These are phyloP conservation scores for Tetrahymena malaccensis DNA, from an alignment of 73 alveolate species.

Conservation along the genomic window DNA sequence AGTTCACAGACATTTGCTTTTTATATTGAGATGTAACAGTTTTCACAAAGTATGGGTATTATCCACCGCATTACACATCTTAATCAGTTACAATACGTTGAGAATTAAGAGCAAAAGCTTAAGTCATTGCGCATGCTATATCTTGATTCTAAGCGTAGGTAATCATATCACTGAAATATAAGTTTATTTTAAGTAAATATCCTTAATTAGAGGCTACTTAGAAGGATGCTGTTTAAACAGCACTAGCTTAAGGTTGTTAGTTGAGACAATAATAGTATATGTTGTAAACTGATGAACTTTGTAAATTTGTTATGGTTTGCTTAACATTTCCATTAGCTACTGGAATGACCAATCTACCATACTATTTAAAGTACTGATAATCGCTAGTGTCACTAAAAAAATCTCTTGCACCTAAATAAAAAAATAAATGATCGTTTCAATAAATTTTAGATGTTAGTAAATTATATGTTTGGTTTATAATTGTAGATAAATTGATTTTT, in stretches of 20 bases:
- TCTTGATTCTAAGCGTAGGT: neutral
- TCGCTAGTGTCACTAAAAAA: neutral
- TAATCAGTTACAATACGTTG: neutral
- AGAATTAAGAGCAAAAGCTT: neutral
- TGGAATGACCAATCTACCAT: neutral
- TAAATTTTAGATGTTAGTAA: no score
- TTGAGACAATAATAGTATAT: neutral
- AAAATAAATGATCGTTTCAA: no score
- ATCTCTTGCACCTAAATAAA: neutral
- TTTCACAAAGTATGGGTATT: neutral
- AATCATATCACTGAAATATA: neutral
- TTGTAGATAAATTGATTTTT: no score
- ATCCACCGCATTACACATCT: neutral
- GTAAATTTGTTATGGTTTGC: neutral
- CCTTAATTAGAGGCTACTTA: neutral
- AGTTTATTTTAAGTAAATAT: neutral
- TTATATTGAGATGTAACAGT: neutral
- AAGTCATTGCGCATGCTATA: neutral
- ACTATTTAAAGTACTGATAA: neutral
- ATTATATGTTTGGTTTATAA: no score
- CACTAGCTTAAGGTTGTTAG: neutral
- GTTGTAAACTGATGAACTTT: neutral
- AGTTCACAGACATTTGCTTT: neutral
- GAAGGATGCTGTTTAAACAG: neutral
- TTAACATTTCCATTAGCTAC: neutral